Percentiles rank a stretch among this genome's conserved stretches.
Evolutionary conservation across 805 yeast genomes (phyloP).

Genomic region (Debaryomyces castellii): DNA sequence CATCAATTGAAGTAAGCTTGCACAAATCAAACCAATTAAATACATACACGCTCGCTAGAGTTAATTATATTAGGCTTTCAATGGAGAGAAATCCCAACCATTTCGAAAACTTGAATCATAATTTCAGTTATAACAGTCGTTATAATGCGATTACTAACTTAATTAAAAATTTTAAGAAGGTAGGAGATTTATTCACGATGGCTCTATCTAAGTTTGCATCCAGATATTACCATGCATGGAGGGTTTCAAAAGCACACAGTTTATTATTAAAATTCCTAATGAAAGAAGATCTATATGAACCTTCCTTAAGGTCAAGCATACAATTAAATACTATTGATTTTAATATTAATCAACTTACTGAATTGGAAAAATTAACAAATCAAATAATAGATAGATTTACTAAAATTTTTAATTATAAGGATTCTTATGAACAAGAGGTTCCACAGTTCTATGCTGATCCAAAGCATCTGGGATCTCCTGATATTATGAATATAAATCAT

Average conservation of each 20-base stretch:
- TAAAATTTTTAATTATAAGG: constrained; percentile 7
- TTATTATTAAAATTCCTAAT: not conserved
- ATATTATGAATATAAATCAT: not conserved
- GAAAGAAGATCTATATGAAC: constrained; percentile 24
- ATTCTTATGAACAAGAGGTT: not conserved
- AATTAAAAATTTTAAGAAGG: constrained; percentile 7
- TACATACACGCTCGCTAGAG: constrained; percentile 4
- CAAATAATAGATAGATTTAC: constrained; percentile 1
- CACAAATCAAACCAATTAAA: constrained; percentile 35
- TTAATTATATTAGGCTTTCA: constrained; percentile 2
- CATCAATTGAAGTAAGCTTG: constrained; percentile 30
- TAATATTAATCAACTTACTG: constrained; percentile 12
- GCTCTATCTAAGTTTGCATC: constrained; percentile 42
- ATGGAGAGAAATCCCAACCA: constrained; percentile 15
- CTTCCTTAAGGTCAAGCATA: constrained; percentile 25
- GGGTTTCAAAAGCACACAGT: constrained; percentile 55
- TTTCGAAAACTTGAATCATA: constrained; percentile 5
- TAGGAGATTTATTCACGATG: constrained; percentile 12
- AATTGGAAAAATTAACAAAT: constrained; percentile 23
- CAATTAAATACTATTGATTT: constrained; percentile 12
- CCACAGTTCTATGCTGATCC: not conserved
- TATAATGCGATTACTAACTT: constrained; percentile 6
- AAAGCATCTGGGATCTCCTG: not conserved
- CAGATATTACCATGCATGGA: constrained; percentile 63
- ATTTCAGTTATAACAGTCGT: constrained; percentile 7